Base-by-base conservation (phyloP, 2,329 filamentous ascomycete genomes). In the Phoma sp. region DNA sequence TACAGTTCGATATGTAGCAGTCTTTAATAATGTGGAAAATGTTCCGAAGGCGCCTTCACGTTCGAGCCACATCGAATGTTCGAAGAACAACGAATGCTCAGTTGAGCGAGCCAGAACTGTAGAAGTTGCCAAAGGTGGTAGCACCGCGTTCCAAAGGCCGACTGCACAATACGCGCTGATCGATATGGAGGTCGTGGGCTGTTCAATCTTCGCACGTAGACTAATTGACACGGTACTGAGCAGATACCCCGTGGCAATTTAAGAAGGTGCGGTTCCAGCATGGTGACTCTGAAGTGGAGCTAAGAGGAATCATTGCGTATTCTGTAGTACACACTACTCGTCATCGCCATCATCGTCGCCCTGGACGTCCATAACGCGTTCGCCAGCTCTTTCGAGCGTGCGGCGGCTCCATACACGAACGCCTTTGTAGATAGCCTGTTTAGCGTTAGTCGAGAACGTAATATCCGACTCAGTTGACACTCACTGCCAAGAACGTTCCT, bases 181-280 rank as follows among this genome's bases (percentile, higher is more conserved):
- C 64, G 64, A 63, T 35, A 63, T 64, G 66, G 65, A 61, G 48
- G 41, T 59, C 64, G 56, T 58, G 62, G 57, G 71, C 70, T 64
- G 64, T 67, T 83, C 67, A 64, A 84, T 96, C 83, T 96, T 82
- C 91, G 92, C 92, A 96, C 89, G 88, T 90, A 72, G 92, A 96
- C 92, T 95, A 88, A 93, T 95, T 88, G 89, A 87, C 91, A 92
- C 86, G 85, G 87, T 88, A 94, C 85, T 85, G 89, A 84, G 60
- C 60, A 70, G 64, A 57, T 63, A 68, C 69, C 80, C 86, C 84
- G 85, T 92, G 91, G 85, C 91, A 96, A 95, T 92, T 96, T 90
- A 96, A 96, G 89, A 90, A 90, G 89, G 90, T 94, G 92, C 92
- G 90, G 75, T 62, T 49, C 35, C 46, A 24, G 54, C 37, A 31